phyloP scores from a whole-genome alignment of 257 asterid species.

The Verbena officinalis region DNA sequence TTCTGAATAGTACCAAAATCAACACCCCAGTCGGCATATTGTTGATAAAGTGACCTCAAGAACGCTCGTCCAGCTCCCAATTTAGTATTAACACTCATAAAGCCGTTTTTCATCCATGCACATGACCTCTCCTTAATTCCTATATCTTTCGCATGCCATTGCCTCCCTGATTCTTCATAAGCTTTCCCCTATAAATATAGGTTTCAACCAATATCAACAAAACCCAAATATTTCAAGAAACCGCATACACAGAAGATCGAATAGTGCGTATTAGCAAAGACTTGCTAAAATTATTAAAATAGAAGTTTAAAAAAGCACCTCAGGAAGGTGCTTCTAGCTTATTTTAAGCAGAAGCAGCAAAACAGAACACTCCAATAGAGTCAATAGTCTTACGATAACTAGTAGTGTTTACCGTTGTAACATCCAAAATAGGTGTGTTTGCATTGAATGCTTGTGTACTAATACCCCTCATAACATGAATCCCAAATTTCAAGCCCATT shows the following conservation, averaged over 20 bases:
- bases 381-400: not conserved
- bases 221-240: not conserved
- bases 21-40: constrained; percentile 93
- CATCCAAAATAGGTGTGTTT: constrained; percentile 76
- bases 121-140: constrained; percentile 81
- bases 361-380: not conserved
- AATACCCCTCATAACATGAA: constrained; percentile 94
- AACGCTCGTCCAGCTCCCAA: constrained; percentile 94
- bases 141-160: constrained; percentile 77
- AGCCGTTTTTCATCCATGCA: constrained; percentile 87
- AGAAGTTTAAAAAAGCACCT: no score
- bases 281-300: no score
- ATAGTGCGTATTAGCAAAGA: no score
- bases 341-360: no score
- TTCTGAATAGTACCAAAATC: constrained; percentile 68
- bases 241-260: no score
- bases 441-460: constrained; percentile 85
- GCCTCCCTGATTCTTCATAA: constrained; percentile 68
- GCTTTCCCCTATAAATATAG: constrained; percentile 62
- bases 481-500: constrained; percentile 93
- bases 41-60: constrained; percentile 86
- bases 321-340: no score
- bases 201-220: not conserved
- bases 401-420: constrained; percentile 56
- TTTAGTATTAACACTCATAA: constrained; percentile 83